These are phyloP conservation scores for Basidiobolus meristosporus DNA, from an alignment of 371 early-diverging fungal species.

Conservation along the genomic window DNA sequence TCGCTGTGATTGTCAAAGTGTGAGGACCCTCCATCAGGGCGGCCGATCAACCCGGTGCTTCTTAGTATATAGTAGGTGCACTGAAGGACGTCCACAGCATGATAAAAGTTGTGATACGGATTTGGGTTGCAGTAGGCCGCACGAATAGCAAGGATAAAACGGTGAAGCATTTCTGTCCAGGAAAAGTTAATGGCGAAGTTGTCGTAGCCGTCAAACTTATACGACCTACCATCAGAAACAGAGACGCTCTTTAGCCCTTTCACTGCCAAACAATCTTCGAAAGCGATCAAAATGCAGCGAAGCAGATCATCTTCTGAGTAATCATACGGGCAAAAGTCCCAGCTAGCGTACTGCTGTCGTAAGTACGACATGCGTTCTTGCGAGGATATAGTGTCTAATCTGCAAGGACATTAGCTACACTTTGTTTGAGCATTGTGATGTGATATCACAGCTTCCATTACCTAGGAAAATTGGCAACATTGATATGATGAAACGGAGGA, in stretches of 20 bases:
- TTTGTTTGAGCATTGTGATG: neutral
- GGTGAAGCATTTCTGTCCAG: conserved; percentile 22
- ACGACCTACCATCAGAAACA: conserved; percentile 23
- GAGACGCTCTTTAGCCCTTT: conserved; percentile 26
- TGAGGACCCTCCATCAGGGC: conserved; percentile 3
- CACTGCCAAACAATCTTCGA: conserved; percentile 31
- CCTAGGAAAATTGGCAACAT: conserved; percentile 6
- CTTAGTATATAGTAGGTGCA: conserved; percentile 48
- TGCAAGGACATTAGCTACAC: conserved; percentile 1
- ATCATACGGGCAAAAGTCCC: conserved; percentile 51
- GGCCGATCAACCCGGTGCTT: conserved; percentile 20
- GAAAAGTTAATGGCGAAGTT: conserved; percentile 1
- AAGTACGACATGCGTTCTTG: conserved; percentile 18
- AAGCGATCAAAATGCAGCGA: conserved; percentile 38
- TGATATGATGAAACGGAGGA: conserved; percentile 7
- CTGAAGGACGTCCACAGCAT: conserved; percentile 77
- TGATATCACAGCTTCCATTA: conserved; percentile 1
- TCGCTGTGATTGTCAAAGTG: conserved; percentile 1
- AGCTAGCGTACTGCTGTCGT: conserved; percentile 21
- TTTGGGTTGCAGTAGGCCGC: conserved; percentile 48
- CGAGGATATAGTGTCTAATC: conserved; percentile 5
- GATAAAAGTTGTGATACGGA: conserved; percentile 69
- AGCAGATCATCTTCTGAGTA: conserved; percentile 33
- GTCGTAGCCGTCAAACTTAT: conserved; percentile 5
- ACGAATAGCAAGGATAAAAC: conserved; percentile 32